Evolutionary conservation across 305 asterid genomes (phyloP), one percentile per base, ranked within the genome.

Genomic region (Rubia balearica): DNA sequence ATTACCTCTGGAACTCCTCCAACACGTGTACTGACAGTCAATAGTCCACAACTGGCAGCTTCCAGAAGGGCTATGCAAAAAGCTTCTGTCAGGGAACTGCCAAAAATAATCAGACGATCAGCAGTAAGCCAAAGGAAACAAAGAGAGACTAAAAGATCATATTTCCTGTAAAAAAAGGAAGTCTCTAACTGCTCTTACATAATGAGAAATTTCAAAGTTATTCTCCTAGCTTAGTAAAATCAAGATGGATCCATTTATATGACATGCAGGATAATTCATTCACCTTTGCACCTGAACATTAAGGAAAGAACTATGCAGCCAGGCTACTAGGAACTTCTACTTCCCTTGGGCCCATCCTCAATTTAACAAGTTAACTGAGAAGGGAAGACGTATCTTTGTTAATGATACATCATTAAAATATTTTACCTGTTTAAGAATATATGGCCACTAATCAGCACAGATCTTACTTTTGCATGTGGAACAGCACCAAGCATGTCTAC

Each of bases 1-100:
- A 91, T 74, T 94, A 81, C 99, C 98, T 94, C 98, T 60, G 98
- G 99, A 76, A 94, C 99, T 73, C 99, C 99, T 76, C 99, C 98
- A 53, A 94, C 99, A 36, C 95, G 92, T 77, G 99, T 94, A 76
- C 97, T 91, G 87, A 91, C 99, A 70, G 99, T 91, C 84, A 91
- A 77, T 80, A 95, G 78, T 79, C 99, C 99, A 79, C 98, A 91
- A 81, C 96, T 95, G 79, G 98, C 97, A 78, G 97, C 99, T 83
- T 95, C 99, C 83, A 91, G 75, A 81, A 91, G 92, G 75, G 97
- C 99, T 71, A 95, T 95, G 84, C 99, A 95, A 80, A 94, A 94
- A 74, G 99, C 99, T 82, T 94, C 99, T 67, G 97, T 94, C 75
- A 91, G 87, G 46, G 99, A 95, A 82, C 98, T 92, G 87, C 61